These are phyloP conservation scores for Heliophila coronopifolia DNA, from an alignment of 441 rosid genomes.

Conservation along the genomic window DNA sequence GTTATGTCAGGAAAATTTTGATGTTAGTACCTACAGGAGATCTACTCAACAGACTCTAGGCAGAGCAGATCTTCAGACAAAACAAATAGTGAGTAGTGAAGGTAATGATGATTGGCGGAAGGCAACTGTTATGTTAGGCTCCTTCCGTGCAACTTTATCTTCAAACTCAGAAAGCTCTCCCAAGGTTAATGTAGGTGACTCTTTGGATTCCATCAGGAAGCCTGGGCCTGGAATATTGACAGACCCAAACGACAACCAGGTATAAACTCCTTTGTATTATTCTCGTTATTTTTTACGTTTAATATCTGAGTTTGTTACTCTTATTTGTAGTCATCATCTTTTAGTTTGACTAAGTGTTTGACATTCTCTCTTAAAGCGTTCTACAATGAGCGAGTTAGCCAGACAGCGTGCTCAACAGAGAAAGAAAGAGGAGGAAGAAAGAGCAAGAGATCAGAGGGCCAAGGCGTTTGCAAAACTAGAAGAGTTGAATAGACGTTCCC, in stretches of 20 bases:
- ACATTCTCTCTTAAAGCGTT: conserved; percentile 42
- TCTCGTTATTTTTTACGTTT: not conserved
- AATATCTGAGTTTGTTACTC: conserved; percentile 7
- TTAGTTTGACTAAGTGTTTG: conserved; percentile 27
- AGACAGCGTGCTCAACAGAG: conserved; percentile 59
- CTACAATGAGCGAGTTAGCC: conserved; percentile 68
- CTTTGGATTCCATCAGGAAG: conserved; percentile 28
- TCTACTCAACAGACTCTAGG: conserved; percentile 44
- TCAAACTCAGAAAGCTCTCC: conserved; percentile 37
- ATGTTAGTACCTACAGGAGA: conserved; percentile 49
- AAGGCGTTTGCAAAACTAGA: conserved; percentile 75
- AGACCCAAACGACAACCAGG: conserved; percentile 53
- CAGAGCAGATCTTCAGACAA: conserved; percentile 49
- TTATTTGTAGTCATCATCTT: conserved; percentile 15
- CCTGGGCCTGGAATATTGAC: conserved; percentile 30
- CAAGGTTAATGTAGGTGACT: conserved; percentile 35
- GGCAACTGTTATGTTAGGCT: conserved; percentile 36
- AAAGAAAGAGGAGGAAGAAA: conserved; percentile 80
- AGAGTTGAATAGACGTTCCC: conserved; percentile 73
- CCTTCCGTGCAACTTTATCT: conserved; percentile 25
- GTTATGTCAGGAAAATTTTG: conserved; percentile 28
- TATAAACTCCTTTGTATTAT: conserved; percentile 34
- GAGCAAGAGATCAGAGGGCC: conserved; percentile 73
- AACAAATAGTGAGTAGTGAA: conserved; percentile 44
- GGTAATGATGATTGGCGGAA: conserved; percentile 55